phyloP scores from a whole-genome alignment of 495 filamentous ascomycete genomes.

The Hyaloscypha bicolor region DNA sequence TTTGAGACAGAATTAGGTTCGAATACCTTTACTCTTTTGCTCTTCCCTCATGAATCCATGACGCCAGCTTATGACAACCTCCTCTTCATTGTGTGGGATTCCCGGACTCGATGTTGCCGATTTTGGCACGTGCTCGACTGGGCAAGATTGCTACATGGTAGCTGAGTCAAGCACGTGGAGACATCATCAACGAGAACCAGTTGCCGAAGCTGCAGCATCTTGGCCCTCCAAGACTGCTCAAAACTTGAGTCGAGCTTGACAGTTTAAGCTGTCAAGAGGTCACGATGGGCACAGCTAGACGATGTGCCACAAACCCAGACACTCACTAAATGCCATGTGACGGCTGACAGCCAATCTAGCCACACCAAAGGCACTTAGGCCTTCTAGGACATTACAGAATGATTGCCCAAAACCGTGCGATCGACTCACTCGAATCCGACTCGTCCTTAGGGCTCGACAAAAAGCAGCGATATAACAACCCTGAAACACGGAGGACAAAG shows the following conservation, averaged over 20 bases:
- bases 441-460: background rate
- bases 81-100: no score
- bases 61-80: no score
- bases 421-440: background rate
- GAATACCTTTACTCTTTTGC: no score
- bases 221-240: background rate
- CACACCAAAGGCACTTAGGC: background rate
- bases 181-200: background rate
- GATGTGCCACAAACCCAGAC: background rate
- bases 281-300: background rate
- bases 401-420: background rate
- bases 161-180: background rate
- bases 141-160: background rate
- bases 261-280: background rate
- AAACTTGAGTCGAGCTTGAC: background rate
- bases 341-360: background rate
- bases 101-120: no score
- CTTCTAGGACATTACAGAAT: background rate
- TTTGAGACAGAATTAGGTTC: no score
- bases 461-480: background rate
- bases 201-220: background rate
- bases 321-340: background rate
- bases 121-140: no score
- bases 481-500: background rate
- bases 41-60: no score